Evolutionary conservation across 2,329 filamentous ascomycete genomes (phyloP).

Genomic region (Fusarium fujikuroi): DNA sequence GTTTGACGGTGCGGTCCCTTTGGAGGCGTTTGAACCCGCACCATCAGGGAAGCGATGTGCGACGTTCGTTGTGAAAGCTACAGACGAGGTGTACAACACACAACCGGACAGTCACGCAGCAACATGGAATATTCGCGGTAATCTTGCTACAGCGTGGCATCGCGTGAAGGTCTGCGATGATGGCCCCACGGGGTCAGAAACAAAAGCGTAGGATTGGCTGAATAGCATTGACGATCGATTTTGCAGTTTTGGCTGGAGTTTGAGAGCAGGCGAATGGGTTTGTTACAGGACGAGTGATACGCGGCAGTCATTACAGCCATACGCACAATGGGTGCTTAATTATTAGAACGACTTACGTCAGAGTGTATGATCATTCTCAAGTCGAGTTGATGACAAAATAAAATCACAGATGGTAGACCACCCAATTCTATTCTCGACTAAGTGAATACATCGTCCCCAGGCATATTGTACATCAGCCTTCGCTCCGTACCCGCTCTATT

Average conservation of each 20-base stretch:
- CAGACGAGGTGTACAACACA: conserved; percentile 73
- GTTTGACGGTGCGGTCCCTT: conserved; percentile 61
- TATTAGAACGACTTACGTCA: not conserved
- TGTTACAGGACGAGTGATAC: not conserved
- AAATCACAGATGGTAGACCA: not conserved
- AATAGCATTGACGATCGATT: not conserved
- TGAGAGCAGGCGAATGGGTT: conserved; percentile 1
- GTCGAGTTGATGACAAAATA: not conserved
- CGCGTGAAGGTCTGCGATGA: conserved; percentile 58
- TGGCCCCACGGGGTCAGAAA: conserved; percentile 30
- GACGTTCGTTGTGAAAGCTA: conserved; percentile 71
- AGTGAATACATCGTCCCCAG: conserved; percentile 31
- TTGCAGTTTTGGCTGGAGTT: not conserved
- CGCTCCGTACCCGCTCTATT: conserved; percentile 23
- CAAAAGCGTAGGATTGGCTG: not conserved
- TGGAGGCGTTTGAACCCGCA: conserved; percentile 40
- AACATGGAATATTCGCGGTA: conserved; percentile 73
- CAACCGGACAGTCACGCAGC: conserved; percentile 70
- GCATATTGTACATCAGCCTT: conserved; percentile 35
- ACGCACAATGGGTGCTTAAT: not conserved
- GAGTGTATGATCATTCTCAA: not conserved
- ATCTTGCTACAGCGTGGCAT: conserved; percentile 75
- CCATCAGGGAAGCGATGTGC: conserved; percentile 51
- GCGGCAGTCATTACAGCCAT: not conserved
- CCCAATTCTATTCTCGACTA: conserved; percentile 32